A percentile compares a stretch with the other conserved stretches of the same genome.
These are phyloP conservation scores for Tubosaeta brunneosetosa DNA, from an alignment of 768 basidiomycete species.

Conservation along the genomic window DNA sequence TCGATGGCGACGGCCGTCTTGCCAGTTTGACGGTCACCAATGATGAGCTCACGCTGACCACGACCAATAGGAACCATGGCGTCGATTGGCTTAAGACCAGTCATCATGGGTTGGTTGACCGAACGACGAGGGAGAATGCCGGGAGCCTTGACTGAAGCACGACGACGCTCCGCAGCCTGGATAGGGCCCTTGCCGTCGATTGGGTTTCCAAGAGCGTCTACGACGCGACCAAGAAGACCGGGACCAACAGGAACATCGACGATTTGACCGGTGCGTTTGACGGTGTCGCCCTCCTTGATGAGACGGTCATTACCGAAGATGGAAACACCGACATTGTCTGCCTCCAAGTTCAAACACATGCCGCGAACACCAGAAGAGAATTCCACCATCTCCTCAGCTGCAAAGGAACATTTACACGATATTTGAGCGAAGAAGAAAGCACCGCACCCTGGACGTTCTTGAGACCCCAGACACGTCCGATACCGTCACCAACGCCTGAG, in stretches of 20 bases:
- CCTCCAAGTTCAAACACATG: conserved; percentile 99
- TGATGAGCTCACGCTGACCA: conserved; percentile 99
- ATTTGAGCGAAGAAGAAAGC: neutral
- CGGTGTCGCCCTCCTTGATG: conserved; percentile 99
- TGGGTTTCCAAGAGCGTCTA: conserved; percentile 99
- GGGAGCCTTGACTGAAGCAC: conserved; percentile 97
- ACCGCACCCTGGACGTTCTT: conserved; percentile 91
- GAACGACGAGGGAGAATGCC: conserved; percentile 99
- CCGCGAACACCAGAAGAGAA: conserved; percentile 99
- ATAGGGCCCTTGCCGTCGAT: conserved; percentile 99
- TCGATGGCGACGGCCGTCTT: conserved; percentile 99
- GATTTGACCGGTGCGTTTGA: conserved; percentile 99
- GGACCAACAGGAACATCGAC: conserved; percentile 99
- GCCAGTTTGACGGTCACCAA: conserved; percentile 99
- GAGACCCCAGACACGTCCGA: conserved; percentile 98
- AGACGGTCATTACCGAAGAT: conserved; percentile 97
- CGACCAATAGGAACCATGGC: conserved; percentile 99
- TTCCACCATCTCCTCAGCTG: conserved; percentile 99
- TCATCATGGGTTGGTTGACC: conserved; percentile 99
- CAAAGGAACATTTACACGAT: conserved; percentile 8
- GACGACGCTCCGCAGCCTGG: conserved; percentile 86
- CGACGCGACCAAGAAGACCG: conserved; percentile 95
- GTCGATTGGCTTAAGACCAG: conserved; percentile 99
- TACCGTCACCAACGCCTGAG: conserved; percentile 98
- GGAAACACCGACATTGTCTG: conserved; percentile 99